Evolutionary conservation across 768 basidiomycete species (phyloP), one percentile per base, ranked within the genome.

Genomic region (Hortiboletus campestris): DNA sequence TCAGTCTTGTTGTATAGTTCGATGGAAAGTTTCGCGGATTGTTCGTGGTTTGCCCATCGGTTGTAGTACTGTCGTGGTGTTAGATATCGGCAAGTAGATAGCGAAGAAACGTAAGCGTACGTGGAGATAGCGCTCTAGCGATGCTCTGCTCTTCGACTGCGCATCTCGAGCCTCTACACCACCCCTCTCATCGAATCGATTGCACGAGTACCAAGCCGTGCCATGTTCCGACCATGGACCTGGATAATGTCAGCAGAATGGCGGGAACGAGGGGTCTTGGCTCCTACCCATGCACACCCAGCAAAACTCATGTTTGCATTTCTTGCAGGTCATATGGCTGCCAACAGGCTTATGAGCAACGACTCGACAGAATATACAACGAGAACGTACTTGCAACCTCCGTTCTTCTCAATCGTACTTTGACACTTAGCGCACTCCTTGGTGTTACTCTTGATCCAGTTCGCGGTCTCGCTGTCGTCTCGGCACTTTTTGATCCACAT

Each of bases 271-370:
- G 12, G 71, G 66, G 74, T 51, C 45, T 48, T 16, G n/a, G 31
- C 55, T 70, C 42, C 31, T 66, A 83, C 90, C 96, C 94, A 98
- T 97, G 76, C 97, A 99, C 39, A 99, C 95, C 97, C 97, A 99
- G 71, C 97, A 99, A 72, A 98, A 99, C 77, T 93, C 92, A 63
- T 94, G 85, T 67, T 93, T 96, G 81, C 97, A 98, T 76, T 98
- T 98, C 81, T 97, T 96, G 80, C 97, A 98, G 19, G 96, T 98
- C 96, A 99, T 99, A 72, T 99, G 97, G 79, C 95, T 97, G 60
- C 10, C 39, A 55, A 22, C 19, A 45, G 19, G 28, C 20, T n/a
- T 3, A 31, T 67, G 35, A 64, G 62, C 42, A 55, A 49, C 54
- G 22, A 40, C 44, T n/a, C 13, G 42, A 22, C 12, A 14, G 83